Evolutionary conservation across 2,329 filamentous ascomycete genomes (phyloP), one percentile per base, ranked within the genome.

Genomic region (Aspergillus melleus): DNA sequence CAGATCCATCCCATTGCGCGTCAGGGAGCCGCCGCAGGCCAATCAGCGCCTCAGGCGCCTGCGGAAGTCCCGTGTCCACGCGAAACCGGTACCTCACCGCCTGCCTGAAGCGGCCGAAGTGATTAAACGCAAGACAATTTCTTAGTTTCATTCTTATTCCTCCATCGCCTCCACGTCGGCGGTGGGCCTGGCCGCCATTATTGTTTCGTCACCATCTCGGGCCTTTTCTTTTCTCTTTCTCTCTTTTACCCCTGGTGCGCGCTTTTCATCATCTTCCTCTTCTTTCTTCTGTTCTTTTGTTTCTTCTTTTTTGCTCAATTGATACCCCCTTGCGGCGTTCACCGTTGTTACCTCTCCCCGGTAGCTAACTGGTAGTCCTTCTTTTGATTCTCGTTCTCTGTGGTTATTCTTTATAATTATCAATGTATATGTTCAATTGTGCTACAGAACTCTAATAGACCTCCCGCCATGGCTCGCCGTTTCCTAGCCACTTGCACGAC

Each of bases 401-500:
- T 47, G 16, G 2, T 42, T 42, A n/a, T 42, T 42, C 6, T n/a
- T n/a, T 42, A 14, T 36, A 36, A 36, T 16, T 8, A 42, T 24
- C 9, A 47, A 47, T 47, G 44, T 47, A 47, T 22, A 47, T 47
- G 22, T 24, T 24, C 44, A 2, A 24, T 22, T 20, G 19, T 24
- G 19, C 9, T 22, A 47, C 44, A 47, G 4, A 24, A 24, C 20
- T 12, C 22, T 24, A 24, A 20, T 47, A 47, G 19, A 47, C 44
- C 36, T 46, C 30, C 51, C 50, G 30, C 46, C 19, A 66, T 66
- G 64, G 36, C 47, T 24, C 55, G 59, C 46, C 55, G 53, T 26
- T 44, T 64, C 16, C 49, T 65, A 36, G 44, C 63, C 30, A 57
- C 56, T 49, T 58, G 54, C 53, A 61, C 59, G 49, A 42, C 57